Evolutionary conservation across 78 protist species (phyloP).

Genomic region (Planoprotostelium fungivorum): DNA sequence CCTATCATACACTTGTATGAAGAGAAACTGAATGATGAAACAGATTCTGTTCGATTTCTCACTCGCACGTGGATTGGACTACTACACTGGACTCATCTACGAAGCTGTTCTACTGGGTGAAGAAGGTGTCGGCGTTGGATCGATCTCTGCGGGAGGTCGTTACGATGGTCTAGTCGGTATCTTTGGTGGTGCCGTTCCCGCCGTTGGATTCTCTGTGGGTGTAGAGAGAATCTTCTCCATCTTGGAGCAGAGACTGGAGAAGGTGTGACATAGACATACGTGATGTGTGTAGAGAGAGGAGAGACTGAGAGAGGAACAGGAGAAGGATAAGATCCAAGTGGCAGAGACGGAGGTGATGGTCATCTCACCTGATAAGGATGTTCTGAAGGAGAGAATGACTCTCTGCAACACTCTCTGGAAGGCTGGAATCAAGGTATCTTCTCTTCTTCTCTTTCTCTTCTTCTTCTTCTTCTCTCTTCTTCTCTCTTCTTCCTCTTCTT

Average conservation of each 20-base stretch:
- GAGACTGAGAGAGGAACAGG: background rate
- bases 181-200: slow-evolving; percentile 78
- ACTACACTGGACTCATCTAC: slow-evolving; percentile 93
- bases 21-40: background rate
- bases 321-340: slow-evolving; percentile 5
- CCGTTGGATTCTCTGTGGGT: slow-evolving; percentile 91
- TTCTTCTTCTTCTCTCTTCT: background rate
- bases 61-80: slow-evolving; percentile 92
- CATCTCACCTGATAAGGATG: slow-evolving; percentile 27
- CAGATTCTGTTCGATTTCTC: slow-evolving; percentile 68
- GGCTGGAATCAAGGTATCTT: slow-evolving; percentile 41
- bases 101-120: slow-evolving; percentile 77
- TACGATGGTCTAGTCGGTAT: slow-evolving; percentile 91
- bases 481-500: background rate
- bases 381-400: slow-evolving; percentile 56
- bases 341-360: slow-evolving; percentile 51
- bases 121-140: slow-evolving; percentile 59
- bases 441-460: background rate
- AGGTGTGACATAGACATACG: background rate
- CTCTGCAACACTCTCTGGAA: slow-evolving; percentile 64
- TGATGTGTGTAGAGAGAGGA: slow-evolving; percentile 4
- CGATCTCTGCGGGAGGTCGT: slow-evolving; percentile 94
- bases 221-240: slow-evolving; percentile 87
- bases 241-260: slow-evolving; percentile 22
- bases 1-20: too few species aligned